Conservation (phyloP, 192 early-diverging fungal species). For the Lobosporangium transversale region DNA sequence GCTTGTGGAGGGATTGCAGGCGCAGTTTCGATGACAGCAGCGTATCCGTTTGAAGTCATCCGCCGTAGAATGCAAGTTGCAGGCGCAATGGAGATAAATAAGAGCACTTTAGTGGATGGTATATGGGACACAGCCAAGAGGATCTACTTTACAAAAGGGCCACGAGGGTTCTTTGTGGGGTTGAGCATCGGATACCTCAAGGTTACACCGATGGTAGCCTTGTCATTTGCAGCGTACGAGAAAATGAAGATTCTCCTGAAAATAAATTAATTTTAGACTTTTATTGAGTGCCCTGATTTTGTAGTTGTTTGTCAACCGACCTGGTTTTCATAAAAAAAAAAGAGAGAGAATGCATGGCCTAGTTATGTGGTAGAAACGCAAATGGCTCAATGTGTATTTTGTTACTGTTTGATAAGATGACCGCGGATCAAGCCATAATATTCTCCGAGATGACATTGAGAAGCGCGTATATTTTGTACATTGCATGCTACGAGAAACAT, state of each 20-base stretch:
- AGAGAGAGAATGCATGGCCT: too few relatives aligned
- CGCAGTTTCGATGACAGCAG: constrained; percentile 82
- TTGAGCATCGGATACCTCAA: constrained; percentile 97
- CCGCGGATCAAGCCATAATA: too few relatives aligned
- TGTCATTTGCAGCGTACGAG: constrained; percentile 90
- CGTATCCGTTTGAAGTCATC: constrained; percentile 94
- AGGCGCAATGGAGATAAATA: constrained; percentile 65
- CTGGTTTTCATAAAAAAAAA: too few relatives aligned
- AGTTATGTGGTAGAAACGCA: too few relatives aligned
- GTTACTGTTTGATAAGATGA: too few relatives aligned
- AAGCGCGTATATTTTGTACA: too few relatives aligned
- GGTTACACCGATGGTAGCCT: constrained; percentile 92
- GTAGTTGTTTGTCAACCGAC: too few relatives aligned
- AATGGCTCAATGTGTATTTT: too few relatives aligned
- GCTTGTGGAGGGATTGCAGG: constrained; percentile 86
- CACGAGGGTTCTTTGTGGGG: constrained; percentile 95
- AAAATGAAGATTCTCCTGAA: constrained; percentile 71
- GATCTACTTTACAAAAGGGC: constrained; percentile 75
- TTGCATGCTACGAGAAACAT: too few relatives aligned
- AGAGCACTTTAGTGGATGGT: constrained; percentile 48
- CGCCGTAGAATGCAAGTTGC: constrained; percentile 87
- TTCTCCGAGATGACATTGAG: too few relatives aligned
- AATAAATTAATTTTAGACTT: too few relatives aligned
- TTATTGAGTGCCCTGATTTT: neutral
- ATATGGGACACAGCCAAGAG: constrained; percentile 66